These are phyloP conservation scores for Boletus rubropictus DNA, from an alignment of 768 basidiomycete species.

Conservation along the genomic window DNA sequence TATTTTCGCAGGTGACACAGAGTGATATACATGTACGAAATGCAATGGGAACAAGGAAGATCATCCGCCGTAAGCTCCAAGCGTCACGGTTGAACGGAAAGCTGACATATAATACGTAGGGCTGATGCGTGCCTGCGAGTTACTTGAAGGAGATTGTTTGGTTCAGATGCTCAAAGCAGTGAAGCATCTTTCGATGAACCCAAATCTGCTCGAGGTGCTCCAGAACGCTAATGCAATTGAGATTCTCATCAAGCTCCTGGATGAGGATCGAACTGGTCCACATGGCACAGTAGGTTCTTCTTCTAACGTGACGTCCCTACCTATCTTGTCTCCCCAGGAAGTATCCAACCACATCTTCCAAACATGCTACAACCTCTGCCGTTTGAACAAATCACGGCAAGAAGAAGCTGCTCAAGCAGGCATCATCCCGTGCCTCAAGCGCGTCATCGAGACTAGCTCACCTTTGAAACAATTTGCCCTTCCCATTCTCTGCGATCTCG, in stretches of 20 bases:
- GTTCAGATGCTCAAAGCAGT: constrained; percentile 90
- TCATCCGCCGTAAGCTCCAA: constrained; percentile 70
- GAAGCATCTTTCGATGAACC: constrained; percentile 93
- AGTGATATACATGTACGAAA: constrained; percentile 90
- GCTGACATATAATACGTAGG: constrained; percentile 42
- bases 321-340: constrained; percentile 51
- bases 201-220: constrained; percentile 82
- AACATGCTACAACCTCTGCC: constrained; percentile 93
- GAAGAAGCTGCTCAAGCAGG: constrained; percentile 97
- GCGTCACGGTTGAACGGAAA: neutral
- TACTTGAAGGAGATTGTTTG: constrained; percentile 82
- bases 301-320: neutral
- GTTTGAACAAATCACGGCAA: constrained; percentile 89
- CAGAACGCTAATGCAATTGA: constrained; percentile 96
- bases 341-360: constrained; percentile 97
- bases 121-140: constrained; percentile 77
- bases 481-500: constrained; percentile 93
- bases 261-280: constrained; percentile 70
- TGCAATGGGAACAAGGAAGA: constrained; percentile 84
- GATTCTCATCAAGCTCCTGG: constrained; percentile 78
- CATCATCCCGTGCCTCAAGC: constrained; percentile 86
- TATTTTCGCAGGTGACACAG: constrained; percentile 96
- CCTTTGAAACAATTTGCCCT: constrained; percentile 96
- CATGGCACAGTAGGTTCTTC: constrained; percentile 65
- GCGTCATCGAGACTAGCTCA: constrained; percentile 81